These are phyloP conservation scores for Straminergon stramineum DNA, from an alignment of 225 moss, liverwort and hornwort genomes.

Conservation along the genomic window DNA sequence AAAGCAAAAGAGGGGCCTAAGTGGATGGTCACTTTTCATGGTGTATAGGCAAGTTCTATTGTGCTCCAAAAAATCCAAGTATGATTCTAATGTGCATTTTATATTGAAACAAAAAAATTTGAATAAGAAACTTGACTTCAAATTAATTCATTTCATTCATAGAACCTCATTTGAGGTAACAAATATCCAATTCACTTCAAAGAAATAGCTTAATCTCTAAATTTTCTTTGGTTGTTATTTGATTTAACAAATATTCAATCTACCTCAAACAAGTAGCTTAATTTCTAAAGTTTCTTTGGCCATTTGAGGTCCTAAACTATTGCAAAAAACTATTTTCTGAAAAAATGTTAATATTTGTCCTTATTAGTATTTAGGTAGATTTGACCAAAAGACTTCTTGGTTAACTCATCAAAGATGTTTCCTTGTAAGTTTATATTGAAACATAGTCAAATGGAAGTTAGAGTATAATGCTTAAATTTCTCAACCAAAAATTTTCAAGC, in stretches of 20 bases:
- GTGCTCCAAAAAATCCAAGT: too few species aligned
- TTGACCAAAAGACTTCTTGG: not conserved
- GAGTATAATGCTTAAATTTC: not conserved
- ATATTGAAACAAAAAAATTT: not conserved
- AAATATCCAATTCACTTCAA: not conserved
- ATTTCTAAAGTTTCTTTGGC: not conserved
- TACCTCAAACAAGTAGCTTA: not conserved
- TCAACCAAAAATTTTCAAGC: not conserved
- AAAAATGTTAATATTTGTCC: not conserved
- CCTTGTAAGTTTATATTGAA: not conserved
- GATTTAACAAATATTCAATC: not conserved
- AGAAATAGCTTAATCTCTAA: not conserved
- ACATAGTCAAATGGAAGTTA: not conserved
- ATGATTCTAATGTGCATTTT: not conserved
- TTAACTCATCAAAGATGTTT: not conserved
- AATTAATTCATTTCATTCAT: not conserved
- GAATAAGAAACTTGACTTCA: not conserved
- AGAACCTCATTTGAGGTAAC: not conserved
- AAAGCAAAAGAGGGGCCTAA: not conserved
- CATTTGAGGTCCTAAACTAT: rapidly evolving
- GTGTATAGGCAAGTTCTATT: not conserved
- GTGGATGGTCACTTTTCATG: not conserved
- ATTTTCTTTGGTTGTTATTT: not conserved
- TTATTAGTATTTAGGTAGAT: not conserved
- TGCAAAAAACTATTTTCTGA: not conserved